A percentile compares a stretch with the other conserved stretches of the same genome.
These are phyloP conservation scores for Gynandropsis gynandra DNA, from an alignment of 345 rosid genomes.

Conservation along the genomic window DNA sequence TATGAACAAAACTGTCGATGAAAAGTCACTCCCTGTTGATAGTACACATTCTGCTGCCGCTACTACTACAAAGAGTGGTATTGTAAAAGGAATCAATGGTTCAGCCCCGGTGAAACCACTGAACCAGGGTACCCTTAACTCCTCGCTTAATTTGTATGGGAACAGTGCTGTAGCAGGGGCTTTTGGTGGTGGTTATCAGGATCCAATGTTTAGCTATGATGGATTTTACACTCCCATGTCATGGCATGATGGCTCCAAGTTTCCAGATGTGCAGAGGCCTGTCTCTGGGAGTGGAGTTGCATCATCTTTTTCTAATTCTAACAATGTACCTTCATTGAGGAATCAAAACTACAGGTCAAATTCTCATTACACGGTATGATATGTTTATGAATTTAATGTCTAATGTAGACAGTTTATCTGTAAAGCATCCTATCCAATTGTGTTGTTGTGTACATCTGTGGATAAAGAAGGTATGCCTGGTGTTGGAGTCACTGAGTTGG, in stretches of 20 bases:
- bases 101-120: slow-evolving; percentile 46
- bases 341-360: slow-evolving; percentile 50
- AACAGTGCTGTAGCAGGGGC: slow-evolving; percentile 44
- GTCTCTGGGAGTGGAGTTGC: slow-evolving; percentile 35
- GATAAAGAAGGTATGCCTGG: background rate
- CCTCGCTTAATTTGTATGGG: slow-evolving; percentile 50
- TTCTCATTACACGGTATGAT: slow-evolving; percentile 50
- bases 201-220: slow-evolving; percentile 50
- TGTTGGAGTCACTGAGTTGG: background rate
- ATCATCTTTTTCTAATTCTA: slow-evolving; percentile 46
- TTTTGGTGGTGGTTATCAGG: slow-evolving; percentile 54
- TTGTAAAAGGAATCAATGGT: slow-evolving; percentile 48
- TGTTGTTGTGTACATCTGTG: background rate
- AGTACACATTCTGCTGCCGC: slow-evolving; percentile 44
- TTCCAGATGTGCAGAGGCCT: slow-evolving; percentile 52
- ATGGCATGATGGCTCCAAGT: slow-evolving; percentile 44
- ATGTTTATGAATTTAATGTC: background rate
- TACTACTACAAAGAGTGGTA: slow-evolving; percentile 30
- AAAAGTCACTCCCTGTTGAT: slow-evolving; percentile 51
- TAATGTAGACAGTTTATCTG: background rate
- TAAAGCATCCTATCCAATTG: background rate
- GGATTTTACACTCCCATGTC: slow-evolving; percentile 38
- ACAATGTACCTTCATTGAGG: slow-evolving; percentile 46
- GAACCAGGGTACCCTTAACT: slow-evolving; percentile 39
- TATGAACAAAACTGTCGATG: slow-evolving; percentile 46